Percentiles rank a stretch among this genome's conserved stretches.
Evolutionary conservation across 2,329 filamentous ascomycete genomes (phyloP).

Genomic region (Diaporthe australafricana): DNA sequence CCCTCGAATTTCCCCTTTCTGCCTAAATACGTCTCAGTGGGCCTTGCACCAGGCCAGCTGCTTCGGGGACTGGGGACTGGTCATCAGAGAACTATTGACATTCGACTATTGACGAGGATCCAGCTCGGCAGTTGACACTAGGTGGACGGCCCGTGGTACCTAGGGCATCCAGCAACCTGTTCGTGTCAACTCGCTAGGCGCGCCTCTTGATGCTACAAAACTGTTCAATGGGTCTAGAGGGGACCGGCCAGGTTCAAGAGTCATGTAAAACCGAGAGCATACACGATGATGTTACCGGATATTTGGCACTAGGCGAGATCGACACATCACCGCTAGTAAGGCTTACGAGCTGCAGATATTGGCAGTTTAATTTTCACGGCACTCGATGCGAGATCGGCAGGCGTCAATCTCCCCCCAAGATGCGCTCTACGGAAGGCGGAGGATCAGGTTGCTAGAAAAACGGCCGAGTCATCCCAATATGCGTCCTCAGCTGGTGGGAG

Average conservation of each 20-base stretch:
- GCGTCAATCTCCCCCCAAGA: slow-evolving; percentile 9
- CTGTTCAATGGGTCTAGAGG: background rate
- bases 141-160: background rate
- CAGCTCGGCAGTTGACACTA: slow-evolving; percentile 23
- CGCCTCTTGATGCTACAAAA: background rate
- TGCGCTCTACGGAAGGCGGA: slow-evolving; percentile 10
- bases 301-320: slow-evolving; percentile 4
- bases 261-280: background rate
- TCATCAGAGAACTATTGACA: background rate
- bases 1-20: slow-evolving; percentile 26
- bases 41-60: slow-evolving; percentile 1
- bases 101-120: slow-evolving; percentile 13
- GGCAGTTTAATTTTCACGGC: slow-evolving; percentile 8
- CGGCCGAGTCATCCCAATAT: background rate
- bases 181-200: background rate
- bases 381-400: slow-evolving; percentile 12
- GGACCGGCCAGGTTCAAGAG: background rate
- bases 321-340: background rate
- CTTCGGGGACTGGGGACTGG: slow-evolving; percentile 16
- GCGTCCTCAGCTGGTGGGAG: background rate
- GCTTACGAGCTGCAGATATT: slow-evolving; percentile 25
- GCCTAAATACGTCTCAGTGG: slow-evolving; percentile 20
- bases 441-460: slow-evolving; percentile 24
- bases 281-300: background rate
- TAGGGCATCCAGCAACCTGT: background rate